These are phyloP conservation scores for Crithidia fasciculata DNA, from an alignment of 208 protist species.

Conservation along the genomic window DNA sequence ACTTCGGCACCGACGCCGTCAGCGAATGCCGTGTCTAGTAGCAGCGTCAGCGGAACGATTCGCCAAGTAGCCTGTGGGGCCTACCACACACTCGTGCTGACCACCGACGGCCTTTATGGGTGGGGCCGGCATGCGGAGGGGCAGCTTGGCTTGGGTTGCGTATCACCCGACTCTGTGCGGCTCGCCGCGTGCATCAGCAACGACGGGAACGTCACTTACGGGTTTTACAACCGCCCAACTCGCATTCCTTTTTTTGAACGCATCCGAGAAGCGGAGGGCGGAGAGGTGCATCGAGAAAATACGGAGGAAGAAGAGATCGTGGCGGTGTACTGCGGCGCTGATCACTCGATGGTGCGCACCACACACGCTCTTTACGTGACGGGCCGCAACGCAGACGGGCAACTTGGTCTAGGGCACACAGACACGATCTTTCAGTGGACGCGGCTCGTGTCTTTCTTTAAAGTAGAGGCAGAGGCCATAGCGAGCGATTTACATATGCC, in stretches of 20 bases:
- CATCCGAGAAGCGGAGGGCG: neutral
- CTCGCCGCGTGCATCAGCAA: too few species aligned
- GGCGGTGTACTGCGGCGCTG: constrained; percentile 62
- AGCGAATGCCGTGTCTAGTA: too few species aligned
- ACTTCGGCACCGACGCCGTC: too few species aligned
- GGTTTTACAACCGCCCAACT: constrained; percentile 27
- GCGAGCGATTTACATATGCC: neutral
- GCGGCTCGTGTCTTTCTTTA: constrained; percentile 11
- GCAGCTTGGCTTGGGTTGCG: constrained; percentile 67
- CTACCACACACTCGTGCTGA: constrained; percentile 86
- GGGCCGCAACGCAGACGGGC: constrained; percentile 80
- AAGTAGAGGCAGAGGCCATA: too few species aligned
- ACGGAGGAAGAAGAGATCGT: constrained; percentile 4
- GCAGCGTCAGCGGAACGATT: constrained; percentile 13
- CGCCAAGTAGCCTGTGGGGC: constrained; percentile 65
- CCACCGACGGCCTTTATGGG: constrained; percentile 66
- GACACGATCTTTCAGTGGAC: constrained; percentile 41
- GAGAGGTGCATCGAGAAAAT: neutral
- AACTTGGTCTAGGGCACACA: constrained; percentile 70
- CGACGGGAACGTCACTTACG: too few species aligned
- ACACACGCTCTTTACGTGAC: constrained; percentile 67
- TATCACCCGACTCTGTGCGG: neutral
- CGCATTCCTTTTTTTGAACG: constrained; percentile 55
- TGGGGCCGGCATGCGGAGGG: constrained; percentile 84
- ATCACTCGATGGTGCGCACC: constrained; percentile 73